Evolutionary conservation across 441 rosid species (phyloP), one percentile per base, ranked within the genome.

Genomic region (Theobroma grandiflorum): DNA sequence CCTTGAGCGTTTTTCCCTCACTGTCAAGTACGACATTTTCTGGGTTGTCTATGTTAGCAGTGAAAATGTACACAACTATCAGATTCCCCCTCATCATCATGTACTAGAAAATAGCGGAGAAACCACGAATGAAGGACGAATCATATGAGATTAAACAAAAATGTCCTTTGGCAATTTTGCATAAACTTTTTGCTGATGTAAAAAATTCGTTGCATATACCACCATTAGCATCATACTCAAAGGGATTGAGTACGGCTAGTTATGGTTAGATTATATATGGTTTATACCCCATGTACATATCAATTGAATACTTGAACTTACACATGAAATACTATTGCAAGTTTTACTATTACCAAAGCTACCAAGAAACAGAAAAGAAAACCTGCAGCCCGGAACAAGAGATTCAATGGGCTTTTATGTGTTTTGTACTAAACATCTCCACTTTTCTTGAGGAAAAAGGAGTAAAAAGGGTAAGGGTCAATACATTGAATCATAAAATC

Each of bases 1-100:
- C 47, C 82, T 87, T 3, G 88, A 82, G 16, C 75, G 80, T 0
- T 78, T 85, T 62, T 79, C 83, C 31, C 79, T 82, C 18, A 86
- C 79, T 20, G 8, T 87, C 8, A 88, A 86, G 82, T 88, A 88
- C 55, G 92, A 91, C 74, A 58, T 91, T 50, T 91, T 88, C 53
- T 70, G 79, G 82, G 94, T 91, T 4, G 87, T 86, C 43, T 86
- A 70, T 57, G 94, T 88, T 14, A 76, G 88, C 58, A 63, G 78
- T 47, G 90, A 85, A 14, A 42, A 52, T 68, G 53, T n/a, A 4
- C 33, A 31, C 14, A 73, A 70, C 42, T 59, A 59, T 43, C 76
- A 49, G 43, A 71, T 70, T 66, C 22, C 33, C 33, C 9, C 69
- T 64, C 78, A 74, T 26, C 52, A 58, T 47, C 81, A 31, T 57